A percentile compares a stretch with the other conserved stretches of the same genome.
Evolutionary conservation across 139 green algal genomes (phyloP).

Genomic region (Auxenochlorella pyrenoidosa): DNA sequence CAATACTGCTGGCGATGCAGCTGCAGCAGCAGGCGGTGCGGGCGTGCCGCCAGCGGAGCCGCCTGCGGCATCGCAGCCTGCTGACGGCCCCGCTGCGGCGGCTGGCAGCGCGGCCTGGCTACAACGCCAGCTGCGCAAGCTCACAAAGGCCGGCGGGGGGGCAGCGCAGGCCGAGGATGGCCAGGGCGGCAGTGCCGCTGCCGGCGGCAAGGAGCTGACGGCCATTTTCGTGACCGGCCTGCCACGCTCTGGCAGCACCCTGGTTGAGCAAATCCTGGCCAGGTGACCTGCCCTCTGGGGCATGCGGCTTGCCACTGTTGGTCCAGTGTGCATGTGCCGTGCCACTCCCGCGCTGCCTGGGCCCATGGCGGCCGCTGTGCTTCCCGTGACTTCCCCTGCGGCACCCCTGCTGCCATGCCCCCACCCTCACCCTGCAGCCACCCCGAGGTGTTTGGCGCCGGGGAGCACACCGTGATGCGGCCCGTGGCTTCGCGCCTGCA

Average conservation of each 20-base stretch:
- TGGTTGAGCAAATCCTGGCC: constrained; percentile 12
- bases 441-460: constrained; percentile 8
- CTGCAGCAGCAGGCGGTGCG: background rate
- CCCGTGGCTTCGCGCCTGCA: background rate
- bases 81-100: background rate
- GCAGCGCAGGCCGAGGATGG: background rate
- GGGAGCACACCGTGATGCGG: background rate
- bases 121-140: background rate
- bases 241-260: constrained; percentile 13
- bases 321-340: too few species aligned
- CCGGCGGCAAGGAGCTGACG: background rate
- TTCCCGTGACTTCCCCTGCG: background rate
- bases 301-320: too few species aligned
- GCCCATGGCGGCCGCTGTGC: too few species aligned
- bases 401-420: background rate
- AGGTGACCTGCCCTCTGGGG: background rate
- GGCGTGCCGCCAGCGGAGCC: background rate
- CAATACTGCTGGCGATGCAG: background rate
- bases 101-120: background rate
- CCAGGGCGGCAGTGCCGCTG: too few species aligned
- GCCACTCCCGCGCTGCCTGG: too few species aligned
- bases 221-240: constrained; percentile 31
- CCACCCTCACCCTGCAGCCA: constrained; percentile 21
- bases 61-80: background rate
- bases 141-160: background rate